Evolutionary conservation across 495 filamentous ascomycete species (phyloP), one percentile per base, ranked within the genome.

Genomic region (Penicillium psychrofluorescens): DNA sequence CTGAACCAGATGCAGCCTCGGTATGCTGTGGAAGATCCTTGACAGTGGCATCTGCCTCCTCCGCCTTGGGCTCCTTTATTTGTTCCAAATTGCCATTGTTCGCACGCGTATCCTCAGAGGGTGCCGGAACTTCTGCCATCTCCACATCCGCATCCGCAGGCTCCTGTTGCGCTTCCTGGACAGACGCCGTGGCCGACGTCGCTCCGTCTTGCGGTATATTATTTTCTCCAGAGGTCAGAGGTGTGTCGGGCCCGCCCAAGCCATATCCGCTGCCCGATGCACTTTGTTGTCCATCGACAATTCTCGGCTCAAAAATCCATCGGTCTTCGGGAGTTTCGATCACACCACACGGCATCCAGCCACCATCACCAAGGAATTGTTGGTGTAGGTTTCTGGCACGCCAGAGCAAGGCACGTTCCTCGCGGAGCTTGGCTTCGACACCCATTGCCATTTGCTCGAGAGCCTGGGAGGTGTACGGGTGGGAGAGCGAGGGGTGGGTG

Each of bases 401-500:
- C 79, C 83, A 88, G 16, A 95, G 66, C 6, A 81, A 73, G 43
- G 73, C 77, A 45, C 80, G 80, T 58, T 95, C 90, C 58, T 84
- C 83, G 27, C 86, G 85, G 45, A 90, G 73, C 48, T 88, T 85
- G 56, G 71, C 74, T 50, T 71, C 78, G 43, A 75, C 78, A 30
- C 90, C 78, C 32, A 74, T 70, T 9, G 81, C 80, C 63, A 99
- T 80, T 27, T 91, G 77, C 35, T 79, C 80, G n/a, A 99, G 75
- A 4, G 85, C 85, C 46, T 80, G 81, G 8, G 87, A 90, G 2
- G 70, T 84, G 64, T 94, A 97, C 1, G 90, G 78, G 53, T 81
- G 75, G 29, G 89, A 89, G 40, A 95, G 62, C 3, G 86, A 84
- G 48, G 90, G 90, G 56, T 99, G 92, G 32, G 66, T 74, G 4